These are phyloP conservation scores for Puya raimondii DNA, from an alignment of 176 grass and related monocot species.

Conservation along the genomic window DNA sequence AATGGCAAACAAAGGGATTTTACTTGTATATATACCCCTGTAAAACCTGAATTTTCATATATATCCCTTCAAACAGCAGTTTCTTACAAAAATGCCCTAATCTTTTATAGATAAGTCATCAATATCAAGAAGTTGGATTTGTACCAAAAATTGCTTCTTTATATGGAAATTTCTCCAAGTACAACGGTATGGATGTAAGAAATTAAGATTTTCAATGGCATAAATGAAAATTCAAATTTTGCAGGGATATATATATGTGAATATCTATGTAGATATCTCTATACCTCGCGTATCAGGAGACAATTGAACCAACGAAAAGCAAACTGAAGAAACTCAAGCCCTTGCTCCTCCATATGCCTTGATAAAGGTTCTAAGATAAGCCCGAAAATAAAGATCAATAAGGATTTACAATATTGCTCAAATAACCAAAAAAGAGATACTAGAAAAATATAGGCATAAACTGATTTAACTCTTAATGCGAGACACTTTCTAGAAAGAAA, in stretches of 20 bases:
- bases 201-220: too few species aligned
- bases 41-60: too few species aligned
- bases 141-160: neutral
- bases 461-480: neutral
- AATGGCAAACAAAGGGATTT: neutral
- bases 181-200: too few species aligned
- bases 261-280: neutral
- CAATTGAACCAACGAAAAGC: constrained; percentile 98
- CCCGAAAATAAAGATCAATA: constrained; percentile 9
- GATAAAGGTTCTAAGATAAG: constrained; percentile 65
- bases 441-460: too few species aligned
- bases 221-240: too few species aligned
- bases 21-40: too few species aligned
- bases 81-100: too few species aligned
- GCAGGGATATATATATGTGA: too few species aligned
- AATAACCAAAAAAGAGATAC: too few species aligned
- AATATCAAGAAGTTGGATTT: neutral
- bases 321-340: constrained; percentile 96
- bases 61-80: too few species aligned
- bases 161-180: too few species aligned
- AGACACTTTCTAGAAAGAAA: neutral
- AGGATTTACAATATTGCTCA: neutral
- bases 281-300: constrained; percentile 93
- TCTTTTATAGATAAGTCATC: neutral
- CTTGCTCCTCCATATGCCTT: constrained; percentile 94